Percentiles rank a stretch among this genome's conserved stretches.
Evolutionary conservation across 2,329 filamentous ascomycete genomes (phyloP).

Genomic region (Clonostachys rhizophaga): DNA sequence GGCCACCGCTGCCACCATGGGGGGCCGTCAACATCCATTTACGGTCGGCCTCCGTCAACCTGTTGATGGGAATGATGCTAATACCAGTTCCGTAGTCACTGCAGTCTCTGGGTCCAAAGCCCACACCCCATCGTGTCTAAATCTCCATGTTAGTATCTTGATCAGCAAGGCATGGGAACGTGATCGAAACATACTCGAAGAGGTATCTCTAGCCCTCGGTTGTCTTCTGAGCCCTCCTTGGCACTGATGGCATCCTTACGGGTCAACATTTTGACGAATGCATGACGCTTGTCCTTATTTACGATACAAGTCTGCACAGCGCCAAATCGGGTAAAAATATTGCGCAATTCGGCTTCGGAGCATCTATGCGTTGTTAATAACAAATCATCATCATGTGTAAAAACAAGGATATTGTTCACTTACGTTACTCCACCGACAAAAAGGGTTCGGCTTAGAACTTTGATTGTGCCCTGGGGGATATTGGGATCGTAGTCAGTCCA

Average conservation of each 20-base stretch:
- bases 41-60: constrained; percentile 90
- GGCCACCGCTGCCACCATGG: constrained; percentile 86
- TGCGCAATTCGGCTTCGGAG: constrained; percentile 76
- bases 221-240: constrained; percentile 82
- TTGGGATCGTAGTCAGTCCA: constrained; percentile 75
- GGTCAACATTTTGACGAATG: constrained; percentile 97
- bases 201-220: constrained; percentile 66
- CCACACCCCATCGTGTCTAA: constrained; percentile 93
- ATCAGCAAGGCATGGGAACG: background rate
- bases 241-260: constrained; percentile 79
- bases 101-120: constrained; percentile 94
- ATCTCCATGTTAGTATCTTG: constrained; percentile 8
- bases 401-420: constrained; percentile 28
- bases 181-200: constrained; percentile 54
- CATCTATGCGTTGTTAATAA: constrained; percentile 38
- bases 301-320: constrained; percentile 96
- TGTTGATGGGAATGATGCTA: constrained; percentile 87
- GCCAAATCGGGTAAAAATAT: constrained; percentile 77
- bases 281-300: constrained; percentile 95
- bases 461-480: constrained; percentile 74
- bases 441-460: constrained; percentile 89
- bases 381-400: background rate
- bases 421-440: constrained; percentile 95
- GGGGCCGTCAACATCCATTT: constrained; percentile 97
- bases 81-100: constrained; percentile 91